These are phyloP conservation scores for Yamadazyma sp. DNA, from an alignment of 805 yeast species.

Conservation along the genomic window DNA sequence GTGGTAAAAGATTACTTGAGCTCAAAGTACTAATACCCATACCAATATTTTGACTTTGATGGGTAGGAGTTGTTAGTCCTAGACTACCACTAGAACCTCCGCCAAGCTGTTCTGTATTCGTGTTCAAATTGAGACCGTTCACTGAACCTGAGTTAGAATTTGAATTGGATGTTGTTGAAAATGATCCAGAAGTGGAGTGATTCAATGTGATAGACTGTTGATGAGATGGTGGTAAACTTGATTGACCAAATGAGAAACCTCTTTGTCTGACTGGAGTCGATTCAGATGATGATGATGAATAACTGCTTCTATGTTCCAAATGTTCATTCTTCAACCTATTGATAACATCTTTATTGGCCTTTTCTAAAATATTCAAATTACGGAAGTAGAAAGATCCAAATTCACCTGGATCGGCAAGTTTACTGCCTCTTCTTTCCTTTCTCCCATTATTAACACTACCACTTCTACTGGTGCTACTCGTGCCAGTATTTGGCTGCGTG, in stretches of 20 bases:
- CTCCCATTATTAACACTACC: conserved; percentile 16
- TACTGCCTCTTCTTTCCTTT: conserved; percentile 70
- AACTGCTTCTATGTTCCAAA: conserved; percentile 52
- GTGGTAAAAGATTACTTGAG: conserved; percentile 2
- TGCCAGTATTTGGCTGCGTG: conserved; percentile 19
- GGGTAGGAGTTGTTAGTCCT: neutral
- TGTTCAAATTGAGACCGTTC: too few species aligned
- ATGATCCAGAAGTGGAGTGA: neutral
- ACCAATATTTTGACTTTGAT: conserved; percentile 1
- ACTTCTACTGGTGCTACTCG: conserved; percentile 11
- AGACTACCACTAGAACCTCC: neutral
- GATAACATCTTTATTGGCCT: conserved; percentile 90
- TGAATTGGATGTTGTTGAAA: neutral
- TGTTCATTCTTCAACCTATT: conserved; percentile 84
- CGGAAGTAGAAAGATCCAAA: conserved; percentile 93
- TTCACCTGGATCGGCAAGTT: conserved; percentile 69
- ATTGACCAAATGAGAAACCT: conserved; percentile 28
- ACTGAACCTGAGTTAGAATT: neutral
- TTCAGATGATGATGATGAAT: conserved; percentile 49
- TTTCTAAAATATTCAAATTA: conserved; percentile 84
- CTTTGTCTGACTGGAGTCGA: conserved; percentile 37
- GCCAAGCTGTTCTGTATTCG: neutral
- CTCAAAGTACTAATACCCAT: conserved; percentile 10
- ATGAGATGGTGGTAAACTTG: conserved; percentile 1
- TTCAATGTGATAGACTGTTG: neutral